phyloP scores from a whole-genome alignment of 306 rosid species.

The Heteromeles arbutifolia region DNA sequence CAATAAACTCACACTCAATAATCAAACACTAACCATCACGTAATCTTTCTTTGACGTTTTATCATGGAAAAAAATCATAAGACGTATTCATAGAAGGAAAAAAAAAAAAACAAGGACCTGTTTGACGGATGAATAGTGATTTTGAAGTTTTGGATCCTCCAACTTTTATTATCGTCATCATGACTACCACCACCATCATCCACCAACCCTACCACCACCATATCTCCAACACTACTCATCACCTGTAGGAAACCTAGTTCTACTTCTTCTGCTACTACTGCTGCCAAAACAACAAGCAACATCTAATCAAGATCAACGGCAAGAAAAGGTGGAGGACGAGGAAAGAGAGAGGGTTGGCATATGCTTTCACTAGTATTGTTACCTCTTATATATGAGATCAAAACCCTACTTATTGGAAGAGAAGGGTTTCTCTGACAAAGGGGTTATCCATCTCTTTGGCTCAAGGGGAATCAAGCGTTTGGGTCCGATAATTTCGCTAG shows the following conservation, averaged over 20 bases:
- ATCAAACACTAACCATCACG: too few species aligned
- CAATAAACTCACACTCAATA: too few species aligned
- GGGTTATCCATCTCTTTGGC: conserved; percentile 29
- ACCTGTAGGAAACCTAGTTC: neutral
- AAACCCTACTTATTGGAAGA: conserved; percentile 38
- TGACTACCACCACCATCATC: conserved; percentile 26
- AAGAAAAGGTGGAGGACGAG: conserved; percentile 12
- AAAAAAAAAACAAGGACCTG: too few species aligned
- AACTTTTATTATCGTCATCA: conserved; percentile 26
- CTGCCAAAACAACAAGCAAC: neutral
- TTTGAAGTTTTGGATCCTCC: neutral
- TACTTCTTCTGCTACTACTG: too few species aligned
- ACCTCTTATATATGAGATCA: neutral
- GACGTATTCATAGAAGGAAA: too few species aligned
- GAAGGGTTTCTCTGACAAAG: conserved; percentile 21
- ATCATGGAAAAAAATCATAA: too few species aligned
- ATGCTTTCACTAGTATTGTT: neutral
- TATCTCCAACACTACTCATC: neutral
- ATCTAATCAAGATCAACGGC: conserved; percentile 4
- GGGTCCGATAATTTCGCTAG: conserved; percentile 77
- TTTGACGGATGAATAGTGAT: too few species aligned
- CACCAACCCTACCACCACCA: conserved; percentile 14
- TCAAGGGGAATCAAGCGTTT: conserved; percentile 89
- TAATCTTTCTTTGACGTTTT: too few species aligned
- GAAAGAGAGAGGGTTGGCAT: conserved; percentile 11